phyloP scores from a whole-genome alignment of 2,329 filamentous ascomycete species.

The Colletotrichum euphorbiae region DNA sequence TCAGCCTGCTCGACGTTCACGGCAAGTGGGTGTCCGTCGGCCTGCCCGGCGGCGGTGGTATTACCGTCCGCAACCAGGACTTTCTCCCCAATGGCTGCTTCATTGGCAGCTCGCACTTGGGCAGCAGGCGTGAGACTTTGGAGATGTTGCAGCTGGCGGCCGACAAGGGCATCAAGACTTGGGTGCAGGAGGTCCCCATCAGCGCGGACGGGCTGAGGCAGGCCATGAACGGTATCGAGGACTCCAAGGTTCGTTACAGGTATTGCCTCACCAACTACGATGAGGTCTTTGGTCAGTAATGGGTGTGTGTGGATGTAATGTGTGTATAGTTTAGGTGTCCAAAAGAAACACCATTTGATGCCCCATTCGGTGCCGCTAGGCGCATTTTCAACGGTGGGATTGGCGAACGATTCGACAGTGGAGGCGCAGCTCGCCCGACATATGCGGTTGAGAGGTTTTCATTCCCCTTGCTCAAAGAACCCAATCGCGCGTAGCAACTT shows the following conservation, averaged over 20 bases:
- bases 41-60: constrained; percentile 80
- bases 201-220: constrained; percentile 76
- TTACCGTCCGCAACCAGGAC: constrained; percentile 77
- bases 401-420: too few relatives aligned
- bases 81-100: constrained; percentile 81
- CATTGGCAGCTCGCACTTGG: constrained; percentile 78
- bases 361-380: neutral
- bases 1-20: constrained; percentile 84
- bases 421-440: neutral
- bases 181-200: constrained; percentile 81
- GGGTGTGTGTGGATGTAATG: neutral
- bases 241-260: constrained; percentile 79
- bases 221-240: constrained; percentile 76
- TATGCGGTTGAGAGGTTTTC: neutral
- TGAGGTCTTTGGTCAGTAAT: constrained; percentile 70
- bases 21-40: constrained; percentile 84
- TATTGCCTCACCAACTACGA: constrained; percentile 80
- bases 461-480: neutral
- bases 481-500: too few relatives aligned
- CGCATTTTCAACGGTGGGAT: neutral
- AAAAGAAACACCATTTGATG: constrained; percentile 33
- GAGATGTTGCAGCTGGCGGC: constrained; percentile 79
- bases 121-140: constrained; percentile 76
- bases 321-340: constrained; percentile 16
- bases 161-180: constrained; percentile 75